Evolutionary conservation across 2,329 filamentous ascomycete species (phyloP).

Genomic region (Parastagonospora nodorum): DNA sequence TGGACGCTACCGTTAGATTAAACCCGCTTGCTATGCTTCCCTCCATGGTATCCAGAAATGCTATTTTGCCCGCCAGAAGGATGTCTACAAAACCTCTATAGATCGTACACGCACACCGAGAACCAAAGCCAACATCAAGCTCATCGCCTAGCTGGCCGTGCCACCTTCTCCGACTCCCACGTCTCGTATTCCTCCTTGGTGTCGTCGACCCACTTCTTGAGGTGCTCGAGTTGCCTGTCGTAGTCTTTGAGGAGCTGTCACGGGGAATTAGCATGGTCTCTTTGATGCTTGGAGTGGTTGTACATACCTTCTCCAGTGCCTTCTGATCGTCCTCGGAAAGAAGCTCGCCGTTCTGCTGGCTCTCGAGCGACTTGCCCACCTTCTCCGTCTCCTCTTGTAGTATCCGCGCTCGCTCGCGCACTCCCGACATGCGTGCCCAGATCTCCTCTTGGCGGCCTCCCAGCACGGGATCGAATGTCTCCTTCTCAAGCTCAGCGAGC

Average conservation of each 20-base stretch:
- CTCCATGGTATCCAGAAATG: slow-evolving; percentile 17
- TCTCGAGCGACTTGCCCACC: slow-evolving; percentile 56
- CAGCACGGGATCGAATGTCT: slow-evolving; percentile 74
- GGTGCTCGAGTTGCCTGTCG: slow-evolving; percentile 75
- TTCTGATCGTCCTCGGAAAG: slow-evolving; percentile 72
- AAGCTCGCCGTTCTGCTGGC: slow-evolving; percentile 53
- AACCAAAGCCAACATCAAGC: not conserved
- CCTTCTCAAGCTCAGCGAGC: slow-evolving; percentile 69
- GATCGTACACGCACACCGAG: slow-evolving; percentile 15
- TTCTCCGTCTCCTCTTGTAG: slow-evolving; percentile 76
- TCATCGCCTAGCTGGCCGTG: slow-evolving; percentile 32
- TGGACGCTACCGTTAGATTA: not conserved
- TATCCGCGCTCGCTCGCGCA: slow-evolving; percentile 73
- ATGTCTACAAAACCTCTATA: slow-evolving; percentile 13
- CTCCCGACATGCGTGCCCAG: slow-evolving; percentile 78
- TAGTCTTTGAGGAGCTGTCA: slow-evolving; percentile 77
- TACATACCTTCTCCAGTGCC: slow-evolving; percentile 73
- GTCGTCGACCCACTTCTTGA: slow-evolving; percentile 69
- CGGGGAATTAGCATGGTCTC: slow-evolving; percentile 16
- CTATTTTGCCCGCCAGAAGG: slow-evolving; percentile 18
- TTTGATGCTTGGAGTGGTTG: not conserved
- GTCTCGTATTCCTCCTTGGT: slow-evolving; percentile 64
- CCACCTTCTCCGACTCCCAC: slow-evolving; percentile 51
- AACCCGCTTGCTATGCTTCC: slow-evolving; percentile 6
- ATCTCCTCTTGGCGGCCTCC: slow-evolving; percentile 80